A percentile compares a stretch with the other conserved stretches of the same genome.
These are phyloP conservation scores for Pseudocercospora crystallina DNA, from an alignment of 2,329 filamentous ascomycete genomes.

Conservation along the genomic window DNA sequence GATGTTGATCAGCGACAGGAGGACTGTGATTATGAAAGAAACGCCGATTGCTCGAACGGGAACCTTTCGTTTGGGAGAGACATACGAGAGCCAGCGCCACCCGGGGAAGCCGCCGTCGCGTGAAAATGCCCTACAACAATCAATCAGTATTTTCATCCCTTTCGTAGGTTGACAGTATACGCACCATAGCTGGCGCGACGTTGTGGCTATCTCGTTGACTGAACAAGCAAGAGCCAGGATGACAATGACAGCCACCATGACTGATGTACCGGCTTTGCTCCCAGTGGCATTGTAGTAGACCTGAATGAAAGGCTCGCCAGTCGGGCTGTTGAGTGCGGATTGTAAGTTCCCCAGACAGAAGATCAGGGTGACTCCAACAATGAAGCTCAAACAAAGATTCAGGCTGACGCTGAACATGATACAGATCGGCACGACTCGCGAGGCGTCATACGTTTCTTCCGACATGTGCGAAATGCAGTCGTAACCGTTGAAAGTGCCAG, in stretches of 20 bases:
- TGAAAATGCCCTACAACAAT: background rate
- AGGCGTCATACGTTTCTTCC: slow-evolving; percentile 30
- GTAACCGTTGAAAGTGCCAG: slow-evolving; percentile 22
- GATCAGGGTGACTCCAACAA: slow-evolving; percentile 23
- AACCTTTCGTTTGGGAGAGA: slow-evolving; percentile 3
- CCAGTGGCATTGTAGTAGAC: slow-evolving; percentile 35
- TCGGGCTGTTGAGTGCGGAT: background rate
- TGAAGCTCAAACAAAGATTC: slow-evolving; percentile 26
- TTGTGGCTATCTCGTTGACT: slow-evolving; percentile 35
- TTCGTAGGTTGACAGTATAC: too few species aligned
- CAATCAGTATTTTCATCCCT: too few species aligned
- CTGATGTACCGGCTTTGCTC: slow-evolving; percentile 31
- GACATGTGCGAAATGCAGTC: slow-evolving; percentile 31
- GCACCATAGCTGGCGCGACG: slow-evolving; percentile 34
- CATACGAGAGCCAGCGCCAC: background rate
- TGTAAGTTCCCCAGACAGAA: slow-evolving; percentile 4
- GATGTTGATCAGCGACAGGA: slow-evolving; percentile 31
- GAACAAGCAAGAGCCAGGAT: slow-evolving; percentile 32
- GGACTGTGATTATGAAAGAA: background rate
- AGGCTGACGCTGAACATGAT: slow-evolving; percentile 23
- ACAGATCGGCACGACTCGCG: slow-evolving; percentile 21
- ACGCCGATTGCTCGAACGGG: slow-evolving; percentile 3
- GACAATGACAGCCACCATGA: slow-evolving; percentile 34
- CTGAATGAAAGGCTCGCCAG: slow-evolving; percentile 27
- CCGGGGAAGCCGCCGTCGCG: background rate